phyloP scores from a whole-genome alignment of 352 stramenopile species.

The Phytopythium delawarense region DNA sequence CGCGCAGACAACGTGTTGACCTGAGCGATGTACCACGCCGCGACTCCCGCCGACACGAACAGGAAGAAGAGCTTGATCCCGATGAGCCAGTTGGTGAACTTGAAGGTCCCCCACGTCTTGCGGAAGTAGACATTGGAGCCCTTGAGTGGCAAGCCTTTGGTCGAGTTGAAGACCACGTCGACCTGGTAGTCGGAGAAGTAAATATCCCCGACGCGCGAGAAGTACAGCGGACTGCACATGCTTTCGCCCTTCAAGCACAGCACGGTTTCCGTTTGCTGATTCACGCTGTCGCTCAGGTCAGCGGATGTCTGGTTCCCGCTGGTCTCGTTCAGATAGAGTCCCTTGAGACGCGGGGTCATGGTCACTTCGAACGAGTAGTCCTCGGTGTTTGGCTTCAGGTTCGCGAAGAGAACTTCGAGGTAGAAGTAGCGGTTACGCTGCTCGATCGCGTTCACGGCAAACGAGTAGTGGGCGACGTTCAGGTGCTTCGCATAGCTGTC shows the following conservation, averaged over 20 bases:
- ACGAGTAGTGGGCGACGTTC: slow-evolving; percentile 46
- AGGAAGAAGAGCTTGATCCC: slow-evolving; percentile 57
- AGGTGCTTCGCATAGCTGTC: slow-evolving; percentile 24
- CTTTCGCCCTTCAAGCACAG: slow-evolving; percentile 24
- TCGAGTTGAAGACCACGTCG: slow-evolving; percentile 57
- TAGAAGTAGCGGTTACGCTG: slow-evolving; percentile 67
- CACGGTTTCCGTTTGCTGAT: slow-evolving; percentile 30
- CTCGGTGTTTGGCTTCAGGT: slow-evolving; percentile 18
- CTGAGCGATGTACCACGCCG: slow-evolving; percentile 38
- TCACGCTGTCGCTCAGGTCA: slow-evolving; percentile 30
- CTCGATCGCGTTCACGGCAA: slow-evolving; percentile 44
- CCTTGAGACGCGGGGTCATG: slow-evolving; percentile 48
- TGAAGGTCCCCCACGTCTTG: slow-evolving; percentile 44
- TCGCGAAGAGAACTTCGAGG: slow-evolving; percentile 44
- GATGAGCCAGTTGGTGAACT: slow-evolving; percentile 57
- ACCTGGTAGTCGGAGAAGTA: slow-evolving; percentile 51
- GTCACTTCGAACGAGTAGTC: slow-evolving; percentile 45
- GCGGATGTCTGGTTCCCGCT: slow-evolving; percentile 28
- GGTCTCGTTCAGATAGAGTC: slow-evolving; percentile 33
- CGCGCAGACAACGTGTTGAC: slow-evolving; percentile 37
- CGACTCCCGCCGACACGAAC: slow-evolving; percentile 28
- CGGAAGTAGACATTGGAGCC: slow-evolving; percentile 43
- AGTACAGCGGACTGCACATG: slow-evolving; percentile 42
- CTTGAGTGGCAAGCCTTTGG: slow-evolving; percentile 25
- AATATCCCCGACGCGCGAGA: slow-evolving; percentile 50